These are phyloP conservation scores for Microbotryomycetes sp. DNA, from an alignment of 1,284 basidiomycete species.

Conservation along the genomic window DNA sequence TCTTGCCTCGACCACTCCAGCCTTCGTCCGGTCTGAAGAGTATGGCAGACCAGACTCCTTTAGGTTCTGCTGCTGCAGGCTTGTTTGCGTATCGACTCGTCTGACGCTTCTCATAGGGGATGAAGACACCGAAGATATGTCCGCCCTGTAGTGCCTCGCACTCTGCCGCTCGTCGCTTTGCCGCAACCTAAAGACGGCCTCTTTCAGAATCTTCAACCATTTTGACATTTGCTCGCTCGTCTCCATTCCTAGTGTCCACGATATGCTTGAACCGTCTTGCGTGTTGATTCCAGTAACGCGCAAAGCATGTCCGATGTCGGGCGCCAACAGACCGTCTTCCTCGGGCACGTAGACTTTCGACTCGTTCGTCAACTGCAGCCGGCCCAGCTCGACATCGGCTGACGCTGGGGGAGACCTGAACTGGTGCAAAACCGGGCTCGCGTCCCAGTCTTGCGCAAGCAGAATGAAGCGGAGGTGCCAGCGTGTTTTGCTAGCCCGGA, in stretches of 20 bases:
- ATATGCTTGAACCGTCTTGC: not conserved
- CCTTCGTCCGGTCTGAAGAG: not conserved
- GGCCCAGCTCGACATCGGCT: slow-evolving; percentile 2
- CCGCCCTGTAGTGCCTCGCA: not conserved
- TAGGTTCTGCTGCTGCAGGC: not conserved
- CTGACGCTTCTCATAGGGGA: not conserved
- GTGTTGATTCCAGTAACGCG: not conserved
- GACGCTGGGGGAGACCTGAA: not conserved
- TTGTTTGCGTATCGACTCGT: no score
- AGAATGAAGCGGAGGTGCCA: not conserved
- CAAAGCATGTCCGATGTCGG: not conserved
- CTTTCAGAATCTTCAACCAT: slow-evolving; percentile 10
- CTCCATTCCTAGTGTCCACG: slow-evolving; percentile 14
- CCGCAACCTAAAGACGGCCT: not conserved
- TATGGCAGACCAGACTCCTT: not conserved
- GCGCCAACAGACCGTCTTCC: not conserved
- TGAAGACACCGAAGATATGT: not conserved
- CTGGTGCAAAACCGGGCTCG: not conserved
- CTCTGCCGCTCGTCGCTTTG: not conserved
- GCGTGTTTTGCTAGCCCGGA: not conserved
- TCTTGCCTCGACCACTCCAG: not conserved
- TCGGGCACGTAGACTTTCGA: slow-evolving; percentile 8
- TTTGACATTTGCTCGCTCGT: not conserved
- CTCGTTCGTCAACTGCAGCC: not conserved
- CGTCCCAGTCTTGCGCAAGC: not conserved